A percentile compares a stretch with the other conserved stretches of the same genome.
Conservation (phyloP, 345 rosid genomes). For the rapeseed (Brassica napus) region Da-Ae NC_063440.1:26218501-26219000, state of each 20-base stretch:
- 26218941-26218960: background rate
- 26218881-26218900: background rate
- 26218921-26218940: too few species aligned
- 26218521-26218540: constrained; percentile 49
- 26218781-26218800: background rate
- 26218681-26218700: background rate
- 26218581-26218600: background rate
- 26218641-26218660: constrained; percentile 10
- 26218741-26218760: too few species aligned
- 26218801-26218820: too few species aligned
- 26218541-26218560: background rate
- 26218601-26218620: background rate
- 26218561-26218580: background rate
- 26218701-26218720: background rate
- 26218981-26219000: too few species aligned
- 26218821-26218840: constrained; percentile 23
- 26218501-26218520: constrained; percentile 55
- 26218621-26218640: background rate
- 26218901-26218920: too few species aligned
- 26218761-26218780: too few species aligned
- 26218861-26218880: background rate
- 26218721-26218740: background rate
- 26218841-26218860: background rate
- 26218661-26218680: background rate
- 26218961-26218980: background rate